Base-by-base conservation (phyloP, 139 green algal species). In the Astrephomene gubernaculifera region DNA sequence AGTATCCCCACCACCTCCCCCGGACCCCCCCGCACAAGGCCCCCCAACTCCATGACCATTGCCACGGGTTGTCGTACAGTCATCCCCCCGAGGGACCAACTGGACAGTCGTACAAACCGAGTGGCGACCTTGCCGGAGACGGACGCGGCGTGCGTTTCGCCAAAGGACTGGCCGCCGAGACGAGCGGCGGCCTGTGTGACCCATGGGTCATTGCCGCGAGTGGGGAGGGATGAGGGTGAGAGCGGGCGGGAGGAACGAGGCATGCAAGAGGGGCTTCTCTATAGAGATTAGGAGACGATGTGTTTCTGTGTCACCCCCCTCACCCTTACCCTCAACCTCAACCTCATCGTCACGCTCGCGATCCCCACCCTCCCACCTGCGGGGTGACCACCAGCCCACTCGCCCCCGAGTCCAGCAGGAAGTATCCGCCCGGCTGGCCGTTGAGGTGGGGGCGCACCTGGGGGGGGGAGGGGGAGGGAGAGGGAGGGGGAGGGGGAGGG, bases 1-100 rank as follows among this genome's bases (percentile, higher is more conserved):
- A 92, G 71, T 71, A 94, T 94, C 84, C 91, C 91, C 12, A 92
- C 85, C 65, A 94, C 81, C 44, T 89, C 81, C 22, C 90, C 91
- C 9, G 90, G 90, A 24, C 85, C 86, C 0, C 87, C 90, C 22
- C 72, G 54, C 24, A 90, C 88, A 24, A 90, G 80, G 0, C 87
- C 89, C 14, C 80, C 80, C 53, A 88, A 38, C 35, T 61, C 70
- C 79, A 87, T 87, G 44, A 85, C 64, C 90, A 93, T 91, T 49
- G 89, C 82, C 22, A 93, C 75, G 0, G 88, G 86, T 25, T 67
- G 9, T 7, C 22, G 4, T 1, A 93, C 86, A 36, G 5, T 72
- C 35, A 93, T 61, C 1, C 87, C 87, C 27, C 90, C 90, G 17
- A 93, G 79, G 4, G 70, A 65, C 88, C 88, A 91, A 9, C 29